Conservation (phyloP, 2,329 filamentous ascomycete species). For the Pseudogymnoascus verrucosus region DNA sequence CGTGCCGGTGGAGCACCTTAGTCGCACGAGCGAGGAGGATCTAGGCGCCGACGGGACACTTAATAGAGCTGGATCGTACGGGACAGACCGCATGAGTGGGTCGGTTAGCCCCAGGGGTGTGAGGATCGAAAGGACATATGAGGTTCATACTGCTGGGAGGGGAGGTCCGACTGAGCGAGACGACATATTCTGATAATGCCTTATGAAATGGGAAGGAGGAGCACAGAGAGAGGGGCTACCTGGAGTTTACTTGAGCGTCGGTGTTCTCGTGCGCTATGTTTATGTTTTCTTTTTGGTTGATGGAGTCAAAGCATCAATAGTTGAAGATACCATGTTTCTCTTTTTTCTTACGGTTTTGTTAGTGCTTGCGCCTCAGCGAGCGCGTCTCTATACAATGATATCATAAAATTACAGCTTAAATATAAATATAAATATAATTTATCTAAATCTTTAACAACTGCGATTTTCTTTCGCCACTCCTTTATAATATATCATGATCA, state of each 20-base stretch:
- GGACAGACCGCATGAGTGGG: background rate
- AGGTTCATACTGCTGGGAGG: background rate
- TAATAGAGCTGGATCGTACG: background rate
- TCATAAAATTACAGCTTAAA: background rate
- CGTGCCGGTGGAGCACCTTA: background rate
- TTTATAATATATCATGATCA: background rate
- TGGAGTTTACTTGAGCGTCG: background rate
- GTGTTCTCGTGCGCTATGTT: background rate
- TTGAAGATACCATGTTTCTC: slow-evolving; percentile 2
- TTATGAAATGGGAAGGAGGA: background rate
- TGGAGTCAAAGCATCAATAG: background rate
- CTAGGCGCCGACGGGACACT: background rate
- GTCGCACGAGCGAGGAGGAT: background rate
- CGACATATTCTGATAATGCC: background rate
- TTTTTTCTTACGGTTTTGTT: background rate
- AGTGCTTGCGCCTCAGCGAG: background rate
- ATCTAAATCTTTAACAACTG: background rate
- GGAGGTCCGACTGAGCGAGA: background rate
- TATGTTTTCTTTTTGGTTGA: background rate
- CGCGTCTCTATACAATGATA: background rate
- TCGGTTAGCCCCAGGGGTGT: background rate
- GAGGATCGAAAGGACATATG: background rate
- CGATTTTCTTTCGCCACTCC: background rate
- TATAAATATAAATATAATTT: background rate
- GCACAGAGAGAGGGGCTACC: background rate